Base-by-base conservation (phyloP, 163 green algal species). In the Coccomyxa subellipsoidea region DNA sequence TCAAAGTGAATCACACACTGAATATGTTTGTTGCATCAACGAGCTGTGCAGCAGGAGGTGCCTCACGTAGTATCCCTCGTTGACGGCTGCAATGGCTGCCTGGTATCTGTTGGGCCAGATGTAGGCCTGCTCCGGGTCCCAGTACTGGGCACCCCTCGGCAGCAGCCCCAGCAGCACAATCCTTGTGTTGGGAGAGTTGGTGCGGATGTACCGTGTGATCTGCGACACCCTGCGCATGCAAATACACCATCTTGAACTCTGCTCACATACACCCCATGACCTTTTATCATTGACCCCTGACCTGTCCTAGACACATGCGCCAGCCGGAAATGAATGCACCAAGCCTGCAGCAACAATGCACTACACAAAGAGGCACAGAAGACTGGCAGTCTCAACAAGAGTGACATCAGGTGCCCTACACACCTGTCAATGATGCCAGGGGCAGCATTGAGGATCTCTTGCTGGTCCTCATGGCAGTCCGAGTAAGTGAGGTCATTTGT, bases 131-230 rank as follows among this genome's bases (percentile, higher is more conserved):
- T 78, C 72, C 72, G 27, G 27, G 36, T 59, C 36, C 72, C 72
- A 78, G 72, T 59, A 83, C 70, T 38, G 36, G 70, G 34, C 34
- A 75, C 84, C 83, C 23, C 83, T 79, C 5, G 87, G 87, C 75
- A 89, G 82, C 38, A 89, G 54, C 0, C 54, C 83, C 77, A 86
- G 53, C 35, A 91, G 82, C 8, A 89, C 73, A 40, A 91, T 80
- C 38, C 83, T 77, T 0, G 81, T 85, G 36, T 85, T 37, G 37
- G 84, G 87, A n/a, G 66, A 73, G 7, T 73, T 73, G 1, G 29
- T 18, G n/a, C 66, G 66, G 66, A 73, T 73, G 66, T 73, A 73
- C n/a, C 32, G 66, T 34, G n/a, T 34, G 1, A 34, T 73, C 66
- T 73, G 66, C 2, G 66, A 35, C 66, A 73, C 66, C 66, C 66